Percentiles rank a stretch among this genome's conserved stretches.
Evolutionary conservation across 495 filamentous ascomycete genomes (phyloP).

Genomic region (Bathelium albidoporum): DNA sequence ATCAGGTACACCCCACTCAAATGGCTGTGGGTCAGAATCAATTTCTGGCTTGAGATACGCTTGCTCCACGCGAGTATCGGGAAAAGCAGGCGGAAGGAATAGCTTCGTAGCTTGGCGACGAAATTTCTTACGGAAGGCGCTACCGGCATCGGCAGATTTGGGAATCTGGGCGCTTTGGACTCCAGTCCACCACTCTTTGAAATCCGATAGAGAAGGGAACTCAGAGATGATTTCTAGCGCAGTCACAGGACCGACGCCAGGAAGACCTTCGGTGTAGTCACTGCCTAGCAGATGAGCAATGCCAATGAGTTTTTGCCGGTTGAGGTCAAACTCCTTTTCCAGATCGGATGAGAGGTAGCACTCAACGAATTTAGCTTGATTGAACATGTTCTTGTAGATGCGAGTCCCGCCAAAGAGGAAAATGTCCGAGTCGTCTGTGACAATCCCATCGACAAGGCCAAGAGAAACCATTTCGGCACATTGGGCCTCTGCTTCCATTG

Average conservation of each 20-base stretch:
- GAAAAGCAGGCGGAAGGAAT: constrained; percentile 72
- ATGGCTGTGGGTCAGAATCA: constrained; percentile 62
- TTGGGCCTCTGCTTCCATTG: constrained; percentile 98
- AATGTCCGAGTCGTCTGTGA: constrained; percentile 96
- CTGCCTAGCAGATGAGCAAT: constrained; percentile 82
- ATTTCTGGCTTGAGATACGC: constrained; percentile 84
- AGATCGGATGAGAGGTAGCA: constrained; percentile 85
- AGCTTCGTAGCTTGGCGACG: constrained; percentile 60
- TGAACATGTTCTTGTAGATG: constrained; percentile 99
- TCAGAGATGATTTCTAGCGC: constrained; percentile 90
- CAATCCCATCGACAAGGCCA: constrained; percentile 88
- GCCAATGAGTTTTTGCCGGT: constrained; percentile 69
- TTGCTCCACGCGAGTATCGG: constrained; percentile 58
- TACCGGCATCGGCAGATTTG: constrained; percentile 42
- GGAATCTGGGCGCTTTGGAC: constrained; percentile 52
- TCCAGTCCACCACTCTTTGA: constrained; percentile 76
- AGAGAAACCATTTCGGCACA: constrained; percentile 82
- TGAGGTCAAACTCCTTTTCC: constrained; percentile 78
- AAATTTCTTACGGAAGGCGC: constrained; percentile 74
- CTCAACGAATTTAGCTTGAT: constrained; percentile 91
- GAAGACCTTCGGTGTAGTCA: constrained; percentile 89
- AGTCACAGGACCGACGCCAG: constrained; percentile 83
- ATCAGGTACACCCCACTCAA: constrained; percentile 94
- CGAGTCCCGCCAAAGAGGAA: constrained; percentile 94
- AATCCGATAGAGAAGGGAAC: constrained; percentile 57